These are phyloP conservation scores for Oryza longistaminata DNA, from an alignment of 176 grass and related monocot genomes.

Conservation along the genomic window DNA sequence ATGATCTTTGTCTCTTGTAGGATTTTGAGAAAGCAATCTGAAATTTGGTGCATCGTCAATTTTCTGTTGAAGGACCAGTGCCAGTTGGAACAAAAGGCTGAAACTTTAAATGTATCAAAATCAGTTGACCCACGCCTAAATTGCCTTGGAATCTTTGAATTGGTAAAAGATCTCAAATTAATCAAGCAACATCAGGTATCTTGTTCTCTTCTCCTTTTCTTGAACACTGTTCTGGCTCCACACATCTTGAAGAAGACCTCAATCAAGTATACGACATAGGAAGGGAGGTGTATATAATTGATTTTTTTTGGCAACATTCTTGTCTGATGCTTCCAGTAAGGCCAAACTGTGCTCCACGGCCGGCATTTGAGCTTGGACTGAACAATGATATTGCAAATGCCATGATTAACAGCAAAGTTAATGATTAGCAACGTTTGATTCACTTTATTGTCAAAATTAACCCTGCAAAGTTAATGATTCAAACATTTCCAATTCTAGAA, in stretches of 20 bases:
- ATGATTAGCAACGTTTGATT: too few species aligned
- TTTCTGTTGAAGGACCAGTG: not conserved
- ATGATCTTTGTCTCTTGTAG: constrained; percentile 20
- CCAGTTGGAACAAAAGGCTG: not conserved
- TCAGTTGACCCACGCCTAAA: not conserved
- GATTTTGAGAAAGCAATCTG: not conserved
- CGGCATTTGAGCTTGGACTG: too few species aligned
- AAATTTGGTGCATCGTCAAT: constrained; percentile 1
- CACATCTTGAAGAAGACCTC: constrained; percentile 11
- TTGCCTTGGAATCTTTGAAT: constrained; percentile 2
- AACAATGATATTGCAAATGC: not conserved
- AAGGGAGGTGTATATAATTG: constrained; percentile 15
- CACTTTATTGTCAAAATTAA: too few species aligned
- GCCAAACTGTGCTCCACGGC: not conserved
- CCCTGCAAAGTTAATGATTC: too few species aligned
- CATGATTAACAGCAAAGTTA: not conserved
- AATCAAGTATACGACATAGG: not conserved
- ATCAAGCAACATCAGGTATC: constrained; percentile 30
- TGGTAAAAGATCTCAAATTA: not conserved
- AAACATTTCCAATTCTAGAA: too few species aligned
- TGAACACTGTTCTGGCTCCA: not conserved
- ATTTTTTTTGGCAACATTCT: not conserved
- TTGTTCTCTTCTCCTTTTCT: constrained; percentile 41
- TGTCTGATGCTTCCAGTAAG: not conserved
- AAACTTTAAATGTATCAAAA: constrained; percentile 13